phyloP scores from a whole-genome alignment of 228 moss, liverwort and hornwort species.

The Sphagnum fallax region DNA sequence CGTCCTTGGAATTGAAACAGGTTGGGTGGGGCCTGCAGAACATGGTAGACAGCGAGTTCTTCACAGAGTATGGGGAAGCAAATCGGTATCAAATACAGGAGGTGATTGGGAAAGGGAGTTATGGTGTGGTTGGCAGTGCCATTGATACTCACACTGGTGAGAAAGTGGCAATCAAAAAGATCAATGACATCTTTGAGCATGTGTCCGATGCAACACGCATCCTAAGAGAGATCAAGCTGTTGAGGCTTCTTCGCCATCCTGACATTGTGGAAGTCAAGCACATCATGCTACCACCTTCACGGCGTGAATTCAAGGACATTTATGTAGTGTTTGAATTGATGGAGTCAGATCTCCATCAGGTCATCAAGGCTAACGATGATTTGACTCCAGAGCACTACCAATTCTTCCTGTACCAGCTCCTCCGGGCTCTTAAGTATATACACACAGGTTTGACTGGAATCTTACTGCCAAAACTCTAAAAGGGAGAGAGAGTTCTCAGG shows the following conservation, averaged over 20 bases:
- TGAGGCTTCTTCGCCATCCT: slow-evolving; percentile 90
- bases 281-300: slow-evolving; percentile 98
- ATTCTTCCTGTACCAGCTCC: slow-evolving; percentile 94
- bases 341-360: slow-evolving; percentile 99
- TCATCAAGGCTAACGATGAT: slow-evolving; percentile 99
- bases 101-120: slow-evolving; percentile 98
- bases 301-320: slow-evolving; percentile 97
- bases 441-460: slow-evolving; percentile 61
- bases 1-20: background rate
- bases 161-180: slow-evolving; percentile 99
- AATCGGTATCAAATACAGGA: slow-evolving; percentile 99
- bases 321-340: slow-evolving; percentile 99
- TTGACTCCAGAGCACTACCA: slow-evolving; percentile 99
- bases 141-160: slow-evolving; percentile 89
- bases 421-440: slow-evolving; percentile 97
- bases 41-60: slow-evolving; percentile 99
- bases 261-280: slow-evolving; percentile 99
- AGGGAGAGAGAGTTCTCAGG: too few species aligned
- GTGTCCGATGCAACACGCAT: slow-evolving; percentile 99
- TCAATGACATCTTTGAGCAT: slow-evolving; percentile 99
- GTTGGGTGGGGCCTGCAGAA: slow-evolving; percentile 48
- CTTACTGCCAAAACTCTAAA: too few species aligned
- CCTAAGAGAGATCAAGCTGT: slow-evolving; percentile 93
- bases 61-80: slow-evolving; percentile 99
- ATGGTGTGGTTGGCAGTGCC: slow-evolving; percentile 96